phyloP scores from a whole-genome alignment of 306 rosid species.

The Cicer chorassanicum region DNA sequence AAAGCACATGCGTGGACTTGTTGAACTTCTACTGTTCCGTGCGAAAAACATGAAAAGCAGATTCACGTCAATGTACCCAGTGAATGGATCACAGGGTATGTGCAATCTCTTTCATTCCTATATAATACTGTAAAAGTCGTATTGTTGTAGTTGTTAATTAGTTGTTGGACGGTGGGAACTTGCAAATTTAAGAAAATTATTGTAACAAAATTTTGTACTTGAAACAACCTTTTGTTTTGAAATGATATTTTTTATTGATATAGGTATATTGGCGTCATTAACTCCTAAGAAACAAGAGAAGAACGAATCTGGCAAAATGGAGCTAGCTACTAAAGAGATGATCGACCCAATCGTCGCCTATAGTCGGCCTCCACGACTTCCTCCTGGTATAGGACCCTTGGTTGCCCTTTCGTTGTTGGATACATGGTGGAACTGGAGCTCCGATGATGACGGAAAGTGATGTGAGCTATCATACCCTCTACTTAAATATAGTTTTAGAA shows the following conservation, averaged over 20 bases:
- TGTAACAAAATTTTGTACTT: constrained; percentile 1
- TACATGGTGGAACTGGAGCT: constrained; percentile 49
- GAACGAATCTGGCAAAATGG: constrained; percentile 47
- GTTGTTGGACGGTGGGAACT: constrained; percentile 12
- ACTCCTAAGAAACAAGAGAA: constrained; percentile 54
- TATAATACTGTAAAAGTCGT: not conserved
- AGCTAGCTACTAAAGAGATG: constrained; percentile 52
- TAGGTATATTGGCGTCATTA: constrained; percentile 56
- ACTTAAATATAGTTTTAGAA: constrained; percentile 51
- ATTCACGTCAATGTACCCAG: constrained; percentile 48
- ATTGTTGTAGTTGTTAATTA: not conserved
- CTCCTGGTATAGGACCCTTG: constrained; percentile 71
- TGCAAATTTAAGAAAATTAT: not conserved
- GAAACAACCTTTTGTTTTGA: constrained; percentile 20
- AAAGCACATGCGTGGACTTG: constrained; percentile 51
- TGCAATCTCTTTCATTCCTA: constrained; percentile 26
- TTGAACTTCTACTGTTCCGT: constrained; percentile 39
- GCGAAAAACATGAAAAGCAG: constrained; percentile 54
- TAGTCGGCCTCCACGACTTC: constrained; percentile 72
- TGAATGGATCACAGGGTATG: constrained; percentile 60
- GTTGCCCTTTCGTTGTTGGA: constrained; percentile 58
- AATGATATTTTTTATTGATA: constrained; percentile 17
- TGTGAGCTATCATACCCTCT: constrained; percentile 32
- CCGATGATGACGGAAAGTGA: constrained; percentile 57
- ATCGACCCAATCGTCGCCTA: constrained; percentile 59